phyloP scores from a whole-genome alignment of 495 filamentous ascomycete species.

The Durotheca rogersii region DNA sequence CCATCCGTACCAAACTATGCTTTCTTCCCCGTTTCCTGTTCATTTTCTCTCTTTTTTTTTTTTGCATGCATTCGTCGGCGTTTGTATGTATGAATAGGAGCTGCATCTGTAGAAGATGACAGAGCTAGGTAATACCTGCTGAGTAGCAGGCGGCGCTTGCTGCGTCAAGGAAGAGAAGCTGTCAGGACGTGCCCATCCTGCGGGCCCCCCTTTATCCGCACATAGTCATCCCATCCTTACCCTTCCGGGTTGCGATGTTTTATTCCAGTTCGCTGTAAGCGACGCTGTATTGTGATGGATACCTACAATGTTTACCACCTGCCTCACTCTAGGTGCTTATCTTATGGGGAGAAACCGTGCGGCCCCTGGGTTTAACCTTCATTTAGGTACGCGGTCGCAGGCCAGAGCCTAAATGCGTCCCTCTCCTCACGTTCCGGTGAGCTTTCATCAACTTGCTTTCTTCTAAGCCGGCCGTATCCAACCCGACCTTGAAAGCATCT shows the following conservation, averaged over 20 bases:
- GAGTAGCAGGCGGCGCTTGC: background rate
- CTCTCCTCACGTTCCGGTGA: no score
- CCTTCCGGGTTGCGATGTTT: background rate
- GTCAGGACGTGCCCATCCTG: background rate
- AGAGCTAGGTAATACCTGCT: conserved; percentile 7
- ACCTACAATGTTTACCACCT: background rate
- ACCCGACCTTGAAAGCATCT: conserved; percentile 6
- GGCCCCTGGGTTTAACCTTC: conserved; percentile 14
- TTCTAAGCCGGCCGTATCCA: no score
- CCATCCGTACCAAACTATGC: background rate
- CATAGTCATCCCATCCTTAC: no score
- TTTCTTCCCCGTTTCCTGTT: no score
- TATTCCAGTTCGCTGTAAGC: no score
- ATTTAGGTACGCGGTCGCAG: no score
- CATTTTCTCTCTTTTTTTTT: no score
- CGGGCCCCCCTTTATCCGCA: no score
- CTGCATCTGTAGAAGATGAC: conserved; percentile 20
- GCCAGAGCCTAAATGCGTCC: conserved; percentile 19
- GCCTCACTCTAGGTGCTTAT: no score
- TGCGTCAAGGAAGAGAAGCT: conserved; percentile 5
- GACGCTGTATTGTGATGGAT: background rate
- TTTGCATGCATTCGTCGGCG: conserved; percentile 13
- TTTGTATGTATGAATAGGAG: conserved; percentile 29
- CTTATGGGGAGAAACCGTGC: background rate
- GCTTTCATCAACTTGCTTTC: no score